Conservation (phyloP, 306 rosid species). For the Coriaria nepalensis region DNA sequence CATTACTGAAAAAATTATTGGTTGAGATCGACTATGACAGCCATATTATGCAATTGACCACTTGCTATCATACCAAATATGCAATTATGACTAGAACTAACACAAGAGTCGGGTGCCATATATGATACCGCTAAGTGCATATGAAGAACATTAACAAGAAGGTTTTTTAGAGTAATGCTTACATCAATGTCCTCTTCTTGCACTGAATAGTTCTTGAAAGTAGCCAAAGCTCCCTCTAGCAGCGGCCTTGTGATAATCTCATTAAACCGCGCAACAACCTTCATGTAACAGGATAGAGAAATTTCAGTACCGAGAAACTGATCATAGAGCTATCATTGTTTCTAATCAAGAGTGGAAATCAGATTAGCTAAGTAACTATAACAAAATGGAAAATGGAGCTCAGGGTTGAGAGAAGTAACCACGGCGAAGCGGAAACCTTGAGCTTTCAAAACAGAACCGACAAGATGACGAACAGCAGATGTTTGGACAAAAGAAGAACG, state of each 20-base stretch:
- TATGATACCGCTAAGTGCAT: background rate
- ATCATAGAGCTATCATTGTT: background rate
- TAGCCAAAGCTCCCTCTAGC: conserved; percentile 78
- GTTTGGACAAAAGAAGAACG: conserved; percentile 35
- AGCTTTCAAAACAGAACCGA: conserved; percentile 59
- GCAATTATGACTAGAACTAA: no score
- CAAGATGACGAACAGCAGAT: conserved; percentile 63
- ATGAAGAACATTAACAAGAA: background rate
- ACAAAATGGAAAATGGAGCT: background rate
- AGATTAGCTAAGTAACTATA: background rate
- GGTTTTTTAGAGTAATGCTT: conserved; percentile 10
- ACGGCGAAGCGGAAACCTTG: conserved; percentile 82
- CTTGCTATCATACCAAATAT: no score
- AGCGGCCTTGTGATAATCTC: conserved; percentile 73
- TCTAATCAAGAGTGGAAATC: background rate
- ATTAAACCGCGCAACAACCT: conserved; percentile 94
- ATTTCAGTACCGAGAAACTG: conserved; percentile 3
- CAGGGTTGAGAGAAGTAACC: conserved; percentile 19
- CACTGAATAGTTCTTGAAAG: conserved; percentile 64
- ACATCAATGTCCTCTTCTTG: conserved; percentile 85
- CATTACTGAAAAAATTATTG: no score
- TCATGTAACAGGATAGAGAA: conserved; percentile 8
- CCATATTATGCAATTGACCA: no score
- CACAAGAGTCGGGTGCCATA: no score
- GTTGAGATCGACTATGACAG: no score